Base-by-base conservation (phyloP, 805 yeast genomes). In the Nakazawaea ernobii region DNA sequence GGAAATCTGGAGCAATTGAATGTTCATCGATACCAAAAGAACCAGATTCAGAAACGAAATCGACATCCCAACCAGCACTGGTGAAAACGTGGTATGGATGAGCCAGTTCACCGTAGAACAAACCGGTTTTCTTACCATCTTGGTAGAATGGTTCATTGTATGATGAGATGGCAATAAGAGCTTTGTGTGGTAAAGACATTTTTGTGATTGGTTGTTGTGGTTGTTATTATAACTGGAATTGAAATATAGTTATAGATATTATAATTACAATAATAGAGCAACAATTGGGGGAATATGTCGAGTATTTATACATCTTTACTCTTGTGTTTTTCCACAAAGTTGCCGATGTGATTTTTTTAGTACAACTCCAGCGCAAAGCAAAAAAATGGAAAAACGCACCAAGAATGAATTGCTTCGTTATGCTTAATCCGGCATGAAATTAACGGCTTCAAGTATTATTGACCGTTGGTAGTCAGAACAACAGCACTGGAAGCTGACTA, bases 101-200 rank as follows among this genome's bases (percentile, higher is more conserved):
- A 35, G 71, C 58, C 11, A 79, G 86, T 62, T 82, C 87, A 15
- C 70, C 62, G 54, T 71, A 71, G 65, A 70, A 83, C 27, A 79
- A 65, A 35, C 88, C 88, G n/a, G 86, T 79, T 51, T 74, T 76
- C 45, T 66, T 51, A 33, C 85, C 85, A 54, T 80, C 82, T 1
- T 63, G 67, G 61, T 81, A 80, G 68, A 82, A 79, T 11, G 58
- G 62, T 17, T 58, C 76, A 56, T 67, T 48, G 59, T 67, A 63
- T 9, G 73, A 64, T 7, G 80, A 64, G 45, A 75, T 50, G 17
- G 76, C 77, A 44, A 77, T 55, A 40, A 75, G 53, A 40, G 61
- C 80, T 57, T 63, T 73, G 44, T 52, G 47, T 38, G 52, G 52
- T 35, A 45, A 27, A 9, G 45, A n/a, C 42, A 47, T 42, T 37